Percentiles rank a stretch among this genome's conserved stretches.
These are phyloP conservation scores for Echria macrotheca DNA, from an alignment of 495 filamentous ascomycete genomes.

Conservation along the genomic window DNA sequence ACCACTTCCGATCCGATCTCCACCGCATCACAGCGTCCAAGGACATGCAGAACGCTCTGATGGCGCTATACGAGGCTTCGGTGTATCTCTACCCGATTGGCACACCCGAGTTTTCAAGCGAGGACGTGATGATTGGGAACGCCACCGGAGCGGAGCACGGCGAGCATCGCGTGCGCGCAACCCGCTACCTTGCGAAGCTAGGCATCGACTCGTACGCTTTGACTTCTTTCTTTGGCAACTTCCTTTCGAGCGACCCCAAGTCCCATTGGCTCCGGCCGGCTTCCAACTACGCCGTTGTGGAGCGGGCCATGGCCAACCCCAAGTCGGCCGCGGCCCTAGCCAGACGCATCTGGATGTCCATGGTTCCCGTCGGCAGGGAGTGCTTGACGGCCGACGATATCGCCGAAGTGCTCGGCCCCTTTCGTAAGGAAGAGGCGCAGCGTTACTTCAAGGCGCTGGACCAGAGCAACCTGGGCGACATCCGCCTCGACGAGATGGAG, in stretches of 20 bases:
- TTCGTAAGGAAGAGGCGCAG: conserved; percentile 24
- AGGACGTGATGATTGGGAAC: conserved; percentile 27
- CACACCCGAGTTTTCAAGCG: conserved; percentile 18
- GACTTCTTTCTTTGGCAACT: conserved; percentile 28
- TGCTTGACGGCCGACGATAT: conserved; percentile 22
- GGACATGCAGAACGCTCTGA: conserved; percentile 59
- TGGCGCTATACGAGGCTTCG: conserved; percentile 69
- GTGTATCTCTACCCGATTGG: conserved; percentile 27
- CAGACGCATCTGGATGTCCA: conserved; percentile 28
- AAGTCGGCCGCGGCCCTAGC: conserved; percentile 45
- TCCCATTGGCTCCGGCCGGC: conserved; percentile 25
- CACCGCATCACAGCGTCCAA: conserved; percentile 64
- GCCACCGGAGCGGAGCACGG: conserved; percentile 23
- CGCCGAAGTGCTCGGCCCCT: conserved; percentile 27
- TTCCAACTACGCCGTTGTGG: conserved; percentile 23
- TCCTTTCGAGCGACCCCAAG: conserved; percentile 17
- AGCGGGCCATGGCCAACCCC: conserved; percentile 25
- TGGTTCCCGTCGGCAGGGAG: conserved; percentile 26
- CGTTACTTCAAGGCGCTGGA: conserved; percentile 25
- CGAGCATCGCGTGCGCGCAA: conserved; percentile 18
- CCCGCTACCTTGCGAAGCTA: conserved; percentile 20
- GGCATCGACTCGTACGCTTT: conserved; percentile 26
- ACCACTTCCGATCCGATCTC: conserved; percentile 69
- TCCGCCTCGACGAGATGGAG: conserved; percentile 28
- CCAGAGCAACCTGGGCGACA: conserved; percentile 26